A percentile compares a stretch with the other conserved stretches of the same genome.
These are phyloP conservation scores for Quillaja saponaria DNA, from an alignment of 306 rosid species.

Conservation along the genomic window DNA sequence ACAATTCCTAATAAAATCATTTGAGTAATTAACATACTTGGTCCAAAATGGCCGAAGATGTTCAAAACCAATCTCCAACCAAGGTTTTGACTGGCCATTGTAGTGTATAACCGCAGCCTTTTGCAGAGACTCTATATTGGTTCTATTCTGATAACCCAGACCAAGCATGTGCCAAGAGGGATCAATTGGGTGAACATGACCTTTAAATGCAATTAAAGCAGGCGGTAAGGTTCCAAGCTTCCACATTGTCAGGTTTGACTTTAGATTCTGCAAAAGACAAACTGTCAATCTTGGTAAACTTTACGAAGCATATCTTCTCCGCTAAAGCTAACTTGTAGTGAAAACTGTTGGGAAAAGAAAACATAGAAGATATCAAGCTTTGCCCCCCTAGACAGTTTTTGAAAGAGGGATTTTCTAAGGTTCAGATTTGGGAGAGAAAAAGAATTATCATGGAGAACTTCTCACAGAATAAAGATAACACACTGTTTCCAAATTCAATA, in stretches of 20 bases:
- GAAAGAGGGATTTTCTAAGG: too few relatives aligned
- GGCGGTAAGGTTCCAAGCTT: slow-evolving; percentile 98
- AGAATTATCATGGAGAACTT: too few relatives aligned
- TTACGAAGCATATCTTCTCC: neutral
- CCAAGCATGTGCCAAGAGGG: slow-evolving; percentile 97
- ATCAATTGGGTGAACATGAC: slow-evolving; percentile 84
- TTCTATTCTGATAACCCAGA: slow-evolving; percentile 90
- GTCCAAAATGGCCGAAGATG: slow-evolving; percentile 97
- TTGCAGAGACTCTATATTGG: slow-evolving; percentile 59
- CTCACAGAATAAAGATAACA: too few relatives aligned
- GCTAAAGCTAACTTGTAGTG: neutral
- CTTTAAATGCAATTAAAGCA: slow-evolving; percentile 92
- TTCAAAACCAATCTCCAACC: slow-evolving; percentile 95
- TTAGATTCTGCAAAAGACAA: slow-evolving; percentile 67
- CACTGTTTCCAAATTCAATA: too few relatives aligned
- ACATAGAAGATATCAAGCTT: neutral
- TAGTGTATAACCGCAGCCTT: slow-evolving; percentile 95
- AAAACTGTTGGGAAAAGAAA: neutral
- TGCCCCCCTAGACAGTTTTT: too few relatives aligned
- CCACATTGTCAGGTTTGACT: slow-evolving; percentile 89
- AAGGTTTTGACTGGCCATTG: slow-evolving; percentile 97
- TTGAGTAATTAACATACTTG: slow-evolving; percentile 84
- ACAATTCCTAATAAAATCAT: slow-evolving; percentile 86
- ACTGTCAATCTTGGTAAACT: neutral
- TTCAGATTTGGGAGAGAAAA: too few relatives aligned